phyloP scores from a whole-genome alignment of 2,329 filamentous ascomycete genomes.

The Leptographium lundbergii region DNA sequence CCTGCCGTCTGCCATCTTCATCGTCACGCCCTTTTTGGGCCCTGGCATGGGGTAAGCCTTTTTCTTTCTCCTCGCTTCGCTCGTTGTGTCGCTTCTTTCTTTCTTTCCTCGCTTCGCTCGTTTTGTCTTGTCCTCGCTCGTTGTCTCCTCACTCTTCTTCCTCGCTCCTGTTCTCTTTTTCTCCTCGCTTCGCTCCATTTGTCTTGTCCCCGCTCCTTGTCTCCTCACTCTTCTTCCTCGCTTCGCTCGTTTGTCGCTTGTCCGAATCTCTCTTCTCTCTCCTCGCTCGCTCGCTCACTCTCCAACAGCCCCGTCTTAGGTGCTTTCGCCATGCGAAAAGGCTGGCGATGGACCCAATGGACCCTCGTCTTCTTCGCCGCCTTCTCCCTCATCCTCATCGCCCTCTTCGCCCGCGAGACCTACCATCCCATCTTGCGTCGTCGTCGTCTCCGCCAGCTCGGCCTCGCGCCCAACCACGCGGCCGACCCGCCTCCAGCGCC shows the following conservation, averaged over 20 bases:
- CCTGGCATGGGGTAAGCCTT: conserved; percentile 33
- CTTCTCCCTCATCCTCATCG: conserved; percentile 21
- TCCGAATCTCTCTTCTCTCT: no score
- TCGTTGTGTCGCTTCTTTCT: neutral
- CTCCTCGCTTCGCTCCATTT: no score
- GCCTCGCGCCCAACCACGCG: conserved; percentile 12
- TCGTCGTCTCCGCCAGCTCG: conserved; percentile 23
- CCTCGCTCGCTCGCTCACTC: neutral
- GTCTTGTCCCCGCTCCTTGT: no score
- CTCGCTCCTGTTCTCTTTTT: neutral
- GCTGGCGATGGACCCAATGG: conserved; percentile 43
- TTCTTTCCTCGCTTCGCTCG: neutral
- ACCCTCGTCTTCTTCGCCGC: conserved; percentile 33
- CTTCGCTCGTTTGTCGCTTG: neutral
- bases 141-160: no score
- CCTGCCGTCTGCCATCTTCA: conserved; percentile 29
- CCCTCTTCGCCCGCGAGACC: conserved; percentile 38
- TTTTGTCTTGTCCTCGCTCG: no score
- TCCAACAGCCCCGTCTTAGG: conserved; percentile 31
- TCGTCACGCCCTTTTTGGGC: conserved; percentile 39
- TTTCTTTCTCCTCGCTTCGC: neutral
- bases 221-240: neutral
- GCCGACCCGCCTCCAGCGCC: neutral
- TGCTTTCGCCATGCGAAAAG: conserved; percentile 32
- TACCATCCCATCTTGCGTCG: conserved; percentile 39